phyloP scores from a whole-genome alignment of 2,329 filamentous ascomycete species.

The Phaeoacremonium minimum region DNA sequence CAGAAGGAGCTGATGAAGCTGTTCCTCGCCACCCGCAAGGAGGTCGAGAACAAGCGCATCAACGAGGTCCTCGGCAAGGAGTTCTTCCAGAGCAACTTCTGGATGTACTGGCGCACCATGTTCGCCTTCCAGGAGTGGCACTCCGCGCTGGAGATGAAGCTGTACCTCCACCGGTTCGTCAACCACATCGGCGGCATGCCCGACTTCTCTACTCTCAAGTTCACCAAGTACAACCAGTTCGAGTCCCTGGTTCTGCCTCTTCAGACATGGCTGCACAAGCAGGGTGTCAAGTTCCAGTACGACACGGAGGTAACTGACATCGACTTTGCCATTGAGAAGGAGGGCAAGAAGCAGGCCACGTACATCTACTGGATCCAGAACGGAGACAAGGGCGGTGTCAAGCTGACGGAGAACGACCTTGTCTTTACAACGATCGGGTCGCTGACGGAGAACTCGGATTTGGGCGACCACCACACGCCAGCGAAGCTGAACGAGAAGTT shows the following conservation, averaged over 20 bases:
- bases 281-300: constrained; percentile 24
- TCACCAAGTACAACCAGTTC: constrained; percentile 28
- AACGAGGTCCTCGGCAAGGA: constrained; percentile 18
- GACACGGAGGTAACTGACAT: constrained; percentile 13
- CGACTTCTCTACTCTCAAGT: constrained; percentile 22
- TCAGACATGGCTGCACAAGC: constrained; percentile 19
- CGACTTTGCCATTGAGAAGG: constrained; percentile 12
- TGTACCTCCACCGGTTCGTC: constrained; percentile 26
- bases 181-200: constrained; percentile 20
- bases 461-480: constrained; percentile 25
- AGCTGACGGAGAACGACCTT: constrained; percentile 24
- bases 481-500: constrained; percentile 19
- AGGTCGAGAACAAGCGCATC: constrained; percentile 21
- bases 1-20: constrained; percentile 24
- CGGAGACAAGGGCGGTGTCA: constrained; percentile 13
- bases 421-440: constrained; percentile 32
- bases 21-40: constrained; percentile 20
- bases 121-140: constrained; percentile 30
- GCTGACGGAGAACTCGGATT: constrained; percentile 26
- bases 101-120: constrained; percentile 29
- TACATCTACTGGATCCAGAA: constrained; percentile 16
- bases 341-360: constrained; percentile 16
- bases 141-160: constrained; percentile 26
- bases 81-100: constrained; percentile 30
- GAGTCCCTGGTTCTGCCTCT: constrained; percentile 27